phyloP scores from a whole-genome alignment of 805 yeast species.

The Scheffersomyces amazonensis region DNA sequence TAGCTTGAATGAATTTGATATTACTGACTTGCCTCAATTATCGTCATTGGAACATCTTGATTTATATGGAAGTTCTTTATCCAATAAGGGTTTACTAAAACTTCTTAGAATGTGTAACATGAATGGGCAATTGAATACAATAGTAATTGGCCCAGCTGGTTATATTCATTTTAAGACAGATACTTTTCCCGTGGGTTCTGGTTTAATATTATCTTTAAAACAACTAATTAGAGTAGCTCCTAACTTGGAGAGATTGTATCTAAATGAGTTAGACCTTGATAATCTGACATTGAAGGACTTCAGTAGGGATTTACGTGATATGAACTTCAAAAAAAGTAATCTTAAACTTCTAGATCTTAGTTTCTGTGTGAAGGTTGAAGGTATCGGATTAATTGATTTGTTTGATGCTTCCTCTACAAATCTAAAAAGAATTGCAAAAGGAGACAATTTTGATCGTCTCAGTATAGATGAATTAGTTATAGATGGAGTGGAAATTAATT shows the following conservation, averaged over 20 bases:
- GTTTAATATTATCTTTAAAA: background rate
- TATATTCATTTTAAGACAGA: slow-evolving; percentile 25
- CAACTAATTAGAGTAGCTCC: slow-evolving; percentile 11
- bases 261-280: slow-evolving; percentile 37
- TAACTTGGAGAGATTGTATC: slow-evolving; percentile 16
- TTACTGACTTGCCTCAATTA: slow-evolving; percentile 21
- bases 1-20: slow-evolving; percentile 23
- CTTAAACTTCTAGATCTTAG: slow-evolving; percentile 34
- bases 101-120: slow-evolving; percentile 30
- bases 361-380: slow-evolving; percentile 30
- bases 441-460: slow-evolving; percentile 4
- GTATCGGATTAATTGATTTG: slow-evolving; percentile 35
- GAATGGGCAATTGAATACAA: slow-evolving; percentile 19
- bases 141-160: slow-evolving; percentile 33
- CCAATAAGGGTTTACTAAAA: slow-evolving; percentile 37
- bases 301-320: slow-evolving; percentile 17
- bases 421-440: slow-evolving; percentile 2
- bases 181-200: slow-evolving; percentile 5
- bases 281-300: slow-evolving; percentile 29
- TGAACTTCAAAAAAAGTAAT: slow-evolving; percentile 1
- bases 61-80: slow-evolving; percentile 39
- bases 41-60: slow-evolving; percentile 23
- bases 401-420: slow-evolving; percentile 12
- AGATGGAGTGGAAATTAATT: slow-evolving; percentile 32
- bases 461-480: slow-evolving; percentile 20